A percentile compares a stretch with the other conserved stretches of the same genome.
These are phyloP conservation scores for Prosopis cineraria DNA, from an alignment of 306 rosid species.

Conservation along the genomic window DNA sequence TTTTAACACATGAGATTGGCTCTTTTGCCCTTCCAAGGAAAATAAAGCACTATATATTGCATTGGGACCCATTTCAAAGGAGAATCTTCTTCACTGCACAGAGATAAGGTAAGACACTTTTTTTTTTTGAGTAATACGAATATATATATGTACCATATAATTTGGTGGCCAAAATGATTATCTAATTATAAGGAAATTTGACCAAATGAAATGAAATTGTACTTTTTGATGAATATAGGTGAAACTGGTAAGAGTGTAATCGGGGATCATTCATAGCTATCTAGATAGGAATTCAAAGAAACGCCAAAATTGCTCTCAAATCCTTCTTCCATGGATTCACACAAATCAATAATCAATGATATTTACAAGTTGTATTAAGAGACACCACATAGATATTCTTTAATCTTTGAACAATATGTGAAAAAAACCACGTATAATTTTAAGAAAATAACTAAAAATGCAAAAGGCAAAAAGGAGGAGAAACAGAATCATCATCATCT, in stretches of 20 bases:
- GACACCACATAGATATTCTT: not conserved
- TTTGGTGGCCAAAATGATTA: slow-evolving; percentile 50
- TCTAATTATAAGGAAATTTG: slow-evolving; percentile 52
- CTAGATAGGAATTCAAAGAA: slow-evolving; percentile 32
- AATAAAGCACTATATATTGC: slow-evolving; percentile 27
- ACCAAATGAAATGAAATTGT: slow-evolving; percentile 35
- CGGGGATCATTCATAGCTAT: not conserved
- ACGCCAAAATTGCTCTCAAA: slow-evolving; percentile 56
- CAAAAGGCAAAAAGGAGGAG: not conserved
- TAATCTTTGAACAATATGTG: not conserved
- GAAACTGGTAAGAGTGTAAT: slow-evolving; percentile 16
- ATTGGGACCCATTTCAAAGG: slow-evolving; percentile 40
- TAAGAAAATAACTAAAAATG: not conserved
- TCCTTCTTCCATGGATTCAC: not conserved
- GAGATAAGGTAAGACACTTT: slow-evolving; percentile 13
- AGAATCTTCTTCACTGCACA: not conserved
- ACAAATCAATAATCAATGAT: not conserved
- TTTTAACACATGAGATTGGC: not conserved
- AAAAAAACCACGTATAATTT: not conserved
- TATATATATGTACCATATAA: slow-evolving; percentile 18
- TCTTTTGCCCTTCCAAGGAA: slow-evolving; percentile 23
- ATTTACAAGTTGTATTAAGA: not conserved
- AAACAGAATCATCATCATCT: not conserved
- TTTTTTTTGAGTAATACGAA: slow-evolving; percentile 9
- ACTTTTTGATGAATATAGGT: slow-evolving; percentile 43